Base-by-base conservation (phyloP, 495 filamentous ascomycete species). In the Aspergillus nanangensis region DNA sequence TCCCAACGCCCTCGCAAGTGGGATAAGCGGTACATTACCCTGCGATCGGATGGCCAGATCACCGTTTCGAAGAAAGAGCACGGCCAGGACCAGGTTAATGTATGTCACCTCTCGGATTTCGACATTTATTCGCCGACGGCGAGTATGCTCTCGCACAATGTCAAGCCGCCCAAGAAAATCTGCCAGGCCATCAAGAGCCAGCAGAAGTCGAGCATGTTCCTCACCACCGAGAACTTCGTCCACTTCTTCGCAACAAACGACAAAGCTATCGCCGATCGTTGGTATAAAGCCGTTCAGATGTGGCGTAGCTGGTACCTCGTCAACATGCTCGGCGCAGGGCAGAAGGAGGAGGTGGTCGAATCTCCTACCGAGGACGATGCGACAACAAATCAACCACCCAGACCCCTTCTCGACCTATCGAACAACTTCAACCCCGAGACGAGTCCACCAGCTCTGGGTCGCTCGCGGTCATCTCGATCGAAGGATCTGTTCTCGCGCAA, bases 181-280 rank as follows among this genome's bases (percentile, higher is more conserved):
- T 95, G 88, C 62, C 91, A 84, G 57, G 91, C 88, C 3, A 76
- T 98, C 52, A 96, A 95, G 61, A 94, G 88, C 50, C 93, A 96
- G 63, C 84, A 97, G 58, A 96, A 94, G 55, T 83, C 84, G 4
- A 84, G 76, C 25, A 82, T 95, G 58, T 98, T 97, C 56, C 58
- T 87, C 27, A 83, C 82, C 25, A 86, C 83, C 0, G 80, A 87
- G 19, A 90, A 90, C 45, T 98, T 87, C 61, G 83, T 94, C 9
- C 92, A 97, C 50, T 96, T 90, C 62, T 95, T 98, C 66, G 80
- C 80, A 33, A 90, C 84, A 7, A 87, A 86, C 14, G 87, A 95
- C 50, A 70, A 73, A 11, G 54, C 70, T 2, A 60, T 85, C 5
- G 87, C 86, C 1, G 71, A 76, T 18, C 66, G 72, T 21, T 96